Percentiles rank a stretch among this genome's conserved stretches.
Evolutionary conservation across 768 basidiomycete species (phyloP).

Genomic region (Rhodosporidiobolus odoratus): DNA sequence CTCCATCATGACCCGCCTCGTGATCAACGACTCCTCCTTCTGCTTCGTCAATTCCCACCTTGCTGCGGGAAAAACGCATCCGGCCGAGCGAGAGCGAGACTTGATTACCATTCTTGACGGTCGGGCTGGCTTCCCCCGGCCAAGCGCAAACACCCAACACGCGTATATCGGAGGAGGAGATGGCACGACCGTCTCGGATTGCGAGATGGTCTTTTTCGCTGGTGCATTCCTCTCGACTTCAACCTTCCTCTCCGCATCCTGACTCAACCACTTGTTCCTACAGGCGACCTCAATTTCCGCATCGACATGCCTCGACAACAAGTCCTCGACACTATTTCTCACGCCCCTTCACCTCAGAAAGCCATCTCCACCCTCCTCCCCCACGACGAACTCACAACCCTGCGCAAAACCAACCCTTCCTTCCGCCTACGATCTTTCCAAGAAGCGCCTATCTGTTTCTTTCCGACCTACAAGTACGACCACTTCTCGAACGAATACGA

Average conservation of each 20-base stretch:
- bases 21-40: slow-evolving; percentile 83
- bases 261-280: not conserved
- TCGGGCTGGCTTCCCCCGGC: slow-evolving; percentile 44
- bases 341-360: slow-evolving; percentile 44
- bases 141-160: not conserved
- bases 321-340: slow-evolving; percentile 63
- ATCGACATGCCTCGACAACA: slow-evolving; percentile 83
- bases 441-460: slow-evolving; percentile 73
- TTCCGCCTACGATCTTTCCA: slow-evolving; percentile 77
- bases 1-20: slow-evolving; percentile 49
- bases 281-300: slow-evolving; percentile 91
- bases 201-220: slow-evolving; percentile 78
- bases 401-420: slow-evolving; percentile 75
- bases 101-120: slow-evolving; percentile 80
- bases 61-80: slow-evolving; percentile 50
- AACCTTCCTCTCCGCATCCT: not conserved
- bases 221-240: not conserved
- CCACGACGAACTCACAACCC: slow-evolving; percentile 85
- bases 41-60: slow-evolving; percentile 96
- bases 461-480: slow-evolving; percentile 74
- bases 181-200: slow-evolving; percentile 85
- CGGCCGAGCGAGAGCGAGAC: slow-evolving; percentile 67
- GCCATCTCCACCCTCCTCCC: slow-evolving; percentile 60
- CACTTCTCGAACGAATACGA: slow-evolving; percentile 72
- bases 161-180: slow-evolving; percentile 83